phyloP scores from a whole-genome alignment of 352 stramenopile genomes.

The Globisporangium uncinulatum region DNA sequence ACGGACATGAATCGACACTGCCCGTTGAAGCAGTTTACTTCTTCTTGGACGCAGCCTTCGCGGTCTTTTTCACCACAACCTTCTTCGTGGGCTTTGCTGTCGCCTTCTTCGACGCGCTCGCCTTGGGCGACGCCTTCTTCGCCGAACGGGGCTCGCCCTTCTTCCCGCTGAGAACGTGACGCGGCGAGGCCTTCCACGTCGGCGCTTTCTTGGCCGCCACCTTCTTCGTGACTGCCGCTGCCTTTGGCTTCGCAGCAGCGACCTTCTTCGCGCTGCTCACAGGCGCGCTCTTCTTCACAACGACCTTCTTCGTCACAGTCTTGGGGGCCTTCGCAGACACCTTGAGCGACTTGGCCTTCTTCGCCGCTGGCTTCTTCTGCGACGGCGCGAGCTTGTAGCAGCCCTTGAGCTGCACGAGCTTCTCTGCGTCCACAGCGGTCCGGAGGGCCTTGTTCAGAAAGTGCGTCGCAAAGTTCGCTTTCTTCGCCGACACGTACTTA shows the following conservation, averaged over 20 bases:
- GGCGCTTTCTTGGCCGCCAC: slow-evolving; percentile 52
- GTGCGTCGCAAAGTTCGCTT: slow-evolving; percentile 76
- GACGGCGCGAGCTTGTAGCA: slow-evolving; percentile 75
- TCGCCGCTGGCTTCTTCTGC: slow-evolving; percentile 55
- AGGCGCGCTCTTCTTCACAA: slow-evolving; percentile 44
- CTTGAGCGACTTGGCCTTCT: slow-evolving; percentile 61
- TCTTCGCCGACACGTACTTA: slow-evolving; percentile 87
- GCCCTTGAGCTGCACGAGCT: slow-evolving; percentile 85
- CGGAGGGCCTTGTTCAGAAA: slow-evolving; percentile 89
- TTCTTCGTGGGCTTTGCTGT: slow-evolving; percentile 29
- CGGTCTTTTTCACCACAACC: slow-evolving; percentile 17
- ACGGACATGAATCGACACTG: not conserved
- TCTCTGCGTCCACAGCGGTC: slow-evolving; percentile 78
- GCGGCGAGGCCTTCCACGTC: slow-evolving; percentile 47
- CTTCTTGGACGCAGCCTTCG: slow-evolving; percentile 26
- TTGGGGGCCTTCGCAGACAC: slow-evolving; percentile 41
- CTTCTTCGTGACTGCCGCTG: slow-evolving; percentile 41
- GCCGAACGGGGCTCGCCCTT: slow-evolving; percentile 17
- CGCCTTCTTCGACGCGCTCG: slow-evolving; percentile 34
- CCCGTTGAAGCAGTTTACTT: slow-evolving; percentile 30
- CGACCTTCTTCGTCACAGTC: slow-evolving; percentile 45
- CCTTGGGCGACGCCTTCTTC: slow-evolving; percentile 28
- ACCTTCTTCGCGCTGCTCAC: slow-evolving; percentile 24
- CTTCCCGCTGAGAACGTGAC: slow-evolving; percentile 14
- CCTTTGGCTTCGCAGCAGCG: slow-evolving; percentile 18